phyloP scores from a whole-genome alignment of 1,284 basidiomycete genomes.

The Phellopilus nigrolimitatus region DNA sequence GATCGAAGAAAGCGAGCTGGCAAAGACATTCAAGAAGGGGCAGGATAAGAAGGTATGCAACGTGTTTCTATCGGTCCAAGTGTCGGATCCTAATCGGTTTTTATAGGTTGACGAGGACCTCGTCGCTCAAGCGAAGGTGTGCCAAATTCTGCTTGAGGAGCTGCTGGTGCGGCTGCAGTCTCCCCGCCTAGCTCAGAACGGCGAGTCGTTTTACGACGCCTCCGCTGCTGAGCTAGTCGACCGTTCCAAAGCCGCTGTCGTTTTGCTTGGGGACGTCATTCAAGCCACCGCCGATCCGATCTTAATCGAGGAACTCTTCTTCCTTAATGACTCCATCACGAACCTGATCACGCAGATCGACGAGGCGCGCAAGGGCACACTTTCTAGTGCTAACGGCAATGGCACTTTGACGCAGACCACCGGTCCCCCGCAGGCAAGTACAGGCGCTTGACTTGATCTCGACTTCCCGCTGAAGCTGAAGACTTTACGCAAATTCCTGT shows the following conservation, averaged over 20 bases:
- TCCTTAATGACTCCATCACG: conserved; percentile 68
- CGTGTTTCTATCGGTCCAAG: neutral
- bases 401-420: neutral
- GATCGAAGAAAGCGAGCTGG: conserved; percentile 77
- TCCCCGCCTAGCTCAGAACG: conserved; percentile 32
- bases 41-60: conserved; percentile 53
- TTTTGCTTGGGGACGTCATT: conserved; percentile 56
- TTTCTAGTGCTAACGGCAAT: conserved; percentile 2
- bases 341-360: conserved; percentile 43
- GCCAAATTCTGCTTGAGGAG: conserved; percentile 46
- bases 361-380: conserved; percentile 20
- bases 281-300: conserved; percentile 53
- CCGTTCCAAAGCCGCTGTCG: conserved; percentile 48
- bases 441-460: neutral
- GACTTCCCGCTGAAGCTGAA: conserved; percentile 7
- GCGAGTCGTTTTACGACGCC: conserved; percentile 20
- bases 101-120: conserved; percentile 51
- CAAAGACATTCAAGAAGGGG: conserved; percentile 57
- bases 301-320: conserved; percentile 61
- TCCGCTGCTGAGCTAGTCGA: conserved; percentile 37
- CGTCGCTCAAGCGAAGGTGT: conserved; percentile 44
- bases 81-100: too few relatives aligned
- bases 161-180: conserved; percentile 36
- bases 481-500: neutral
- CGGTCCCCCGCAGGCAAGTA: conserved; percentile 7